Base-by-base conservation (phyloP, 306 rosid genomes). In the Heteromeles arbutifolia region DNA sequence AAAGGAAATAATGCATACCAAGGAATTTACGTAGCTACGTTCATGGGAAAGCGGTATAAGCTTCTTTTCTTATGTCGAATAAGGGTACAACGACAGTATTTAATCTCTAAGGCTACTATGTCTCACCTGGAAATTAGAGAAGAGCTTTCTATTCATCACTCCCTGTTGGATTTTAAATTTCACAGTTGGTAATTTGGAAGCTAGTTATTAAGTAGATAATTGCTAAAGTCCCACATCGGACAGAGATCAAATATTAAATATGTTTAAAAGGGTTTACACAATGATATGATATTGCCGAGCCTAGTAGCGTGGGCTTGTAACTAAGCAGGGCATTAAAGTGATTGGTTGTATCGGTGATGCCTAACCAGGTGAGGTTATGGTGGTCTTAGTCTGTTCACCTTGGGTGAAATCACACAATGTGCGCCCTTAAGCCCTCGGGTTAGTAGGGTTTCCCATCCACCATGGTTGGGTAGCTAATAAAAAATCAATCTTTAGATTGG, bases 311-410 rank as follows among this genome's bases (percentile, higher is more conserved):
- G 54, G 0, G 0, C 0, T 48, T 48, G 0, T 48, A 48, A 48
- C 54, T 48, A 48, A 48, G 8, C 21, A 15, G 3, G 8, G 0
- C 8, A 15, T 15, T 48, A 48, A 48, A 48, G 21, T 48, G 8
- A 48, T 48, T 15, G 8, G 21, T 48, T 48, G 21, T 2, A 0
- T 15, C 0, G 0, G 2, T 0, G 3, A 48, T 0, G 54, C 21
- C 21, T 15, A 15, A 15, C 19, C 21, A 48, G 1, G 54, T 48
- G 54, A 48, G 21, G 54, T 15, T 48, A 48, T 15, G 21, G 8
- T 5, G 2, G 3, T 17, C 54, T 5, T 48, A 0, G 54, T 15
- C 3, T 48, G 19, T 48, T 15, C 8, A 5, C 8, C 21, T 48
- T 14, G 19, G 2, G 19, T 48, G 54, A 48, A 48, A 4, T 5